These are phyloP conservation scores for Backusella psychrophila DNA, from an alignment of 192 early-diverging fungal species.

Conservation along the genomic window DNA sequence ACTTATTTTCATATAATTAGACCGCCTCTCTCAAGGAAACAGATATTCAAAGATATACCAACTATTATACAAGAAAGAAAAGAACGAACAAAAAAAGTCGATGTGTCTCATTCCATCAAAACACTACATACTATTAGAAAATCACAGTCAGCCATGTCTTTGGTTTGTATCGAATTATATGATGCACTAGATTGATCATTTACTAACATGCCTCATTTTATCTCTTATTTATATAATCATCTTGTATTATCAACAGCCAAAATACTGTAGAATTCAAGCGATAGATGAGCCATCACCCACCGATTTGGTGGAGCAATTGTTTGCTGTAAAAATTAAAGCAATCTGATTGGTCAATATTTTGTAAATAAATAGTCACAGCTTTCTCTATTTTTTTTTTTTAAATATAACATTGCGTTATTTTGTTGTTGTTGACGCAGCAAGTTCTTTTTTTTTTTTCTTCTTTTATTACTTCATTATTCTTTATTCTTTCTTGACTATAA, in stretches of 20 bases:
- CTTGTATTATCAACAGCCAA: conserved; percentile 6
- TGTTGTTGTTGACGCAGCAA: background rate
- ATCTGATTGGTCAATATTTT: background rate
- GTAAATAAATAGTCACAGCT: conserved; percentile 4
- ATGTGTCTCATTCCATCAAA: background rate
- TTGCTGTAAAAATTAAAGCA: conserved; percentile 13
- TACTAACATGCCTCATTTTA: background rate
- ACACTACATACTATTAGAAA: conserved; percentile 10
- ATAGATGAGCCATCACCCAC: conserved; percentile 23
- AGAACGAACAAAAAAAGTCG: background rate
- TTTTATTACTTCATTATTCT: background rate
- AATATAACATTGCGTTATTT: background rate
- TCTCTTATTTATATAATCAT: background rate
- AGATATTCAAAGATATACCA: conserved; percentile 32
- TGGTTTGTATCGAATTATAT: conserved; percentile 5
- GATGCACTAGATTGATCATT: background rate
- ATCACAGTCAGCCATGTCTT: conserved; percentile 15
- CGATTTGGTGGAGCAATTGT: conserved; percentile 32
- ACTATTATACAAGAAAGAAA: conserved; percentile 20
- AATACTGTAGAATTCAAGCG: conserved; percentile 11
- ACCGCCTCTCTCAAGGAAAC: conserved; percentile 33
- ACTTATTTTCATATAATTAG: conserved; percentile 8
- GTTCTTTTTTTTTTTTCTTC: background rate
- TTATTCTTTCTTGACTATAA: background rate
- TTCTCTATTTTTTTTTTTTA: background rate